Evolutionary conservation across 768 basidiomycete species (phyloP), one percentile per base, ranked within the genome.

Genomic region (Ramaria sp.): DNA sequence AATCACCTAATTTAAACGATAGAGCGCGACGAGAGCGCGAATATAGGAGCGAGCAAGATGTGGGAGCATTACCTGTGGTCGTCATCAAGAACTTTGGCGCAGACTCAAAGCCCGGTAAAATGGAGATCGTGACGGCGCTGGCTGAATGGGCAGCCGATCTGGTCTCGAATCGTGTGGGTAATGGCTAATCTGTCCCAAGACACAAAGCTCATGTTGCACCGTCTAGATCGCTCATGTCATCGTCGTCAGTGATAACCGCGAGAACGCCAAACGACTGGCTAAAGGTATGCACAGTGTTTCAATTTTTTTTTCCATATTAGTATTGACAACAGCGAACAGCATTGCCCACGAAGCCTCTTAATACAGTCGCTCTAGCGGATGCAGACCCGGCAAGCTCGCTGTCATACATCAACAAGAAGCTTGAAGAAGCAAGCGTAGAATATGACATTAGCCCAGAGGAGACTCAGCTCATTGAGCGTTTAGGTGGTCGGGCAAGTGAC

Each of bases 401-500:
- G 39, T 77, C 79, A 9, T 92, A 90, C 65, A 85, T 98, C 58
- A 78, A 81, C 65, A 80, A 86, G 62, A 93, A 90, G 68, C 75
- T 95, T 43, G 70, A 71, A 27, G 81, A 88, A 58, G 74, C 72
- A 7, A 78, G 78, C 24, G 33, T 56, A 6, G 54, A 56, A 11
- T 52, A 57, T 50, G 30, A 54, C 33, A 78, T 93, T 54, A 81
- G 79, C 1, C 56, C 65, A 10, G 72, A 80, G 30, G 81, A 91
- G 61, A 72, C 72, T 12, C 65, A 73, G 33, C 76, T 79, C 56
- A 76, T 99, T 24, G 76, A 83, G 51, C 79, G 83, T 22, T 78
- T 98, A 0, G 96, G 96, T 38, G 96, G 96, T 31, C 79, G 96
- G 15, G 85, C 92, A 49, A 90, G 86, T 60, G 92, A 96, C 65